These are phyloP conservation scores for Quercus agrifolia DNA, from an alignment of 306 rosid species.

Conservation along the genomic window DNA sequence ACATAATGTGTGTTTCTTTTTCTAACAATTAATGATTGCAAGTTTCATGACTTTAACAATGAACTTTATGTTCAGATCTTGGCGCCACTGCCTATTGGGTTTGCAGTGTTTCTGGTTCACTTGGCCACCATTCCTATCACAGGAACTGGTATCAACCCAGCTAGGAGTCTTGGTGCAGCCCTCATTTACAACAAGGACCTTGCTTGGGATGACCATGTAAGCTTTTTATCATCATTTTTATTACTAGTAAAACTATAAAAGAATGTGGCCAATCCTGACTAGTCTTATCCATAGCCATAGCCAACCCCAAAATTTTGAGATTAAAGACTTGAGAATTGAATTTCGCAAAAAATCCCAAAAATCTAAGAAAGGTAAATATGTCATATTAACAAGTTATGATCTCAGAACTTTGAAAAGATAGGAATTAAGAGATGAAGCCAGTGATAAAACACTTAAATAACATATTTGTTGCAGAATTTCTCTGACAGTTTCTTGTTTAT, in stretches of 20 bases:
- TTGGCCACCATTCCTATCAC: constrained; percentile 39
- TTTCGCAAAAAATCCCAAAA: too few species aligned
- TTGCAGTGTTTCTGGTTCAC: constrained; percentile 42
- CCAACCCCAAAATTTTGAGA: too few species aligned
- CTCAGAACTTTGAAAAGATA: too few species aligned
- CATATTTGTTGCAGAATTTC: background rate
- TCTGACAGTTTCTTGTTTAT: background rate
- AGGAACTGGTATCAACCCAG: constrained; percentile 42
- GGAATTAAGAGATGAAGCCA: too few species aligned
- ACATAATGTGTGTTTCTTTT: background rate
- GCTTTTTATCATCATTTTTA: background rate
- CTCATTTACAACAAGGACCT: constrained; percentile 26
- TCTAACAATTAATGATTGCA: too few species aligned
- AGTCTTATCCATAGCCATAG: too few species aligned
- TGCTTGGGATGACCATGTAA: constrained; percentile 35
- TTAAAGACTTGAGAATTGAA: too few species aligned
- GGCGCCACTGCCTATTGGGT: constrained; percentile 41
- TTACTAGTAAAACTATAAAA: too few species aligned
- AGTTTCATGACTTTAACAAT: background rate
- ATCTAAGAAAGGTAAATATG: too few species aligned
- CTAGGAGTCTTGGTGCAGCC: constrained; percentile 39
- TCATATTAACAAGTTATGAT: too few species aligned
- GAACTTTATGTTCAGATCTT: constrained; percentile 17
- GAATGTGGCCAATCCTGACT: too few species aligned
- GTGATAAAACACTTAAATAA: too few species aligned